These are phyloP conservation scores for Podaxis pistillaris DNA, from an alignment of 768 basidiomycete species.

Conservation along the genomic window DNA sequence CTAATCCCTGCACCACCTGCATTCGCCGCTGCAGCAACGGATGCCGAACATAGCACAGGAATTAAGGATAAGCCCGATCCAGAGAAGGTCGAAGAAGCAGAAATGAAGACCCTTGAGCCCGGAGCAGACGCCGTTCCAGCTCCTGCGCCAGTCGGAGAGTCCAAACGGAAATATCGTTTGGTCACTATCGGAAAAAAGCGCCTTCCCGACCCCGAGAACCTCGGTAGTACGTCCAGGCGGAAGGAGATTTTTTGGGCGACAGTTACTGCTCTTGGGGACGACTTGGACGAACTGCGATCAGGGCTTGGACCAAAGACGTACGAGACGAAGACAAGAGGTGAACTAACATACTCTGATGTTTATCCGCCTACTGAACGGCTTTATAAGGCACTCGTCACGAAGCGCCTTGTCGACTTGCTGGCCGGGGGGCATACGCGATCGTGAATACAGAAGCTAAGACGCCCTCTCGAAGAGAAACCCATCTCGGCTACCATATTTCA, in stretches of 20 bases:
- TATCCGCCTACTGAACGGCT: neutral
- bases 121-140: constrained; percentile 54
- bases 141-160: constrained; percentile 26
- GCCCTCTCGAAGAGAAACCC: constrained; percentile 47
- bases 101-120: constrained; percentile 40
- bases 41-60: constrained; percentile 7
- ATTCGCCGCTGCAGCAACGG: constrained; percentile 27
- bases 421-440: constrained; percentile 58
- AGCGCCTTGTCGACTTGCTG: constrained; percentile 50
- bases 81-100: constrained; percentile 26
- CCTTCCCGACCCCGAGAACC: constrained; percentile 44
- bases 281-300: constrained; percentile 44
- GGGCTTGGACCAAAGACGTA: constrained; percentile 51
- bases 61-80: constrained; percentile 18
- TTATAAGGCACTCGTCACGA: constrained; percentile 48
- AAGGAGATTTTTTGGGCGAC: constrained; percentile 54
- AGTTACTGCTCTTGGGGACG: constrained; percentile 48
- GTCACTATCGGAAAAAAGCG: constrained; percentile 59
- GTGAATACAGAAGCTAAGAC: constrained; percentile 45
- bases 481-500: constrained; percentile 58
- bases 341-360: constrained; percentile 5
- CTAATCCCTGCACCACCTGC: constrained; percentile 54
- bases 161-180: constrained; percentile 48
- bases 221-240: constrained; percentile 27
- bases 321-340: constrained; percentile 62